Evolutionary conservation across 352 stramenopile genomes (phyloP).

Genomic region (Pythium vanterpoolii): DNA sequence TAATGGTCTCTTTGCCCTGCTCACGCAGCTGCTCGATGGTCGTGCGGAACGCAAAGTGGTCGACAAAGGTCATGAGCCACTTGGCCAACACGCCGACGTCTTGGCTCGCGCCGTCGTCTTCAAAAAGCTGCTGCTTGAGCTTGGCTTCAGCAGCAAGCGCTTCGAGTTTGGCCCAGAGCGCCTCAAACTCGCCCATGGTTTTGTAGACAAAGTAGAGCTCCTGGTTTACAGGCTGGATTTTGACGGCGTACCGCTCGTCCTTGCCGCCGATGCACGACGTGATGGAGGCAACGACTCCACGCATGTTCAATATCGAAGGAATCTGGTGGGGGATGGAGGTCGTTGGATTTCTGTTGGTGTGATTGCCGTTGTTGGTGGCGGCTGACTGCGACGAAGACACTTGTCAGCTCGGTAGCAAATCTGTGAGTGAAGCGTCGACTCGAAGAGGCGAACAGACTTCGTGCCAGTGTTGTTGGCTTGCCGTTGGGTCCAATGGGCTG

Average conservation of each 20-base stretch:
- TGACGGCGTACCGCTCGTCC: conserved; percentile 73
- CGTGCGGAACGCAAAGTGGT: conserved; percentile 69
- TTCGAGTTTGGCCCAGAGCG: conserved; percentile 61
- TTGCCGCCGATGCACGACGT: conserved; percentile 82
- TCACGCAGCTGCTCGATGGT: conserved; percentile 52
- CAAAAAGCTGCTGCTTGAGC: conserved; percentile 22
- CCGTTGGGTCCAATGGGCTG: background rate
- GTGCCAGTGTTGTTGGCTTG: background rate
- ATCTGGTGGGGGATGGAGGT: too few species aligned
- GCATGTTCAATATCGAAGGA: conserved; percentile 36
- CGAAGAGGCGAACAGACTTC: background rate
- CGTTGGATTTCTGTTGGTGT: background rate
- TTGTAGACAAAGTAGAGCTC: conserved; percentile 81
- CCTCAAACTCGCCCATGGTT: conserved; percentile 70
- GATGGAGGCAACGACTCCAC: conserved; percentile 57
- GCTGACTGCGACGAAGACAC: background rate
- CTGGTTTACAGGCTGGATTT: conserved; percentile 40
- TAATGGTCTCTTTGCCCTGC: conserved; percentile 72
- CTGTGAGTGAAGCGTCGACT: conserved; percentile 25
- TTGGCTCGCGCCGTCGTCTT: conserved; percentile 13
- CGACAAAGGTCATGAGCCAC: conserved; percentile 73
- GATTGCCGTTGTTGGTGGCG: conserved; percentile 4
- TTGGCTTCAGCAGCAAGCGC: conserved; percentile 52
- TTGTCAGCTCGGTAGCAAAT: conserved; percentile 27
- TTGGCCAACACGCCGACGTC: conserved; percentile 51